Evolutionary conservation across 2,329 filamentous ascomycete species (phyloP).

Genomic region (Microcera coccophila): DNA sequence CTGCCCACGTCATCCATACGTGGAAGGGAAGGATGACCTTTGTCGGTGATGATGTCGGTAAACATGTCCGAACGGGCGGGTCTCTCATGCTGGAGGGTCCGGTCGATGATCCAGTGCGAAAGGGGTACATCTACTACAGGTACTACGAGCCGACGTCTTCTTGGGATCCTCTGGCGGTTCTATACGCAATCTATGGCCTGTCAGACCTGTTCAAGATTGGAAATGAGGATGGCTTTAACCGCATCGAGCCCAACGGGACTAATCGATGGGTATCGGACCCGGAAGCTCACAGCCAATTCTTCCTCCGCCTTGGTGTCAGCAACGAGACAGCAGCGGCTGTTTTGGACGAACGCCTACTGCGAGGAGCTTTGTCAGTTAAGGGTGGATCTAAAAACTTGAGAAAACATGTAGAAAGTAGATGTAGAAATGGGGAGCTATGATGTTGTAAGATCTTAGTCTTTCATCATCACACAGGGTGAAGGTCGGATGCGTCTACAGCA

Average conservation of each 20-base stretch:
- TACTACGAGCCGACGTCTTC: slow-evolving; percentile 31
- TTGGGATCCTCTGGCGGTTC: slow-evolving; percentile 41
- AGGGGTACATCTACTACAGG: slow-evolving; percentile 37
- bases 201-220: not conserved
- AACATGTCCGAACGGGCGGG: slow-evolving; percentile 37
- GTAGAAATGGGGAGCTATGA: too few species aligned
- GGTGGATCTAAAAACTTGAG: too few species aligned
- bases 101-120: slow-evolving; percentile 32
- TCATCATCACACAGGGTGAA: too few species aligned
- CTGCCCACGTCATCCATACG: slow-evolving; percentile 43
- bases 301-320: too few species aligned
- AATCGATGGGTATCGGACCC: slow-evolving; percentile 1
- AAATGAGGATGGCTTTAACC: slow-evolving; percentile 39
- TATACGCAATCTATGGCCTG: slow-evolving; percentile 26
- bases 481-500: too few species aligned
- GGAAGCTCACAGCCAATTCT: too few species aligned
- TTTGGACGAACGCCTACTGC: too few species aligned
- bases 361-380: too few species aligned
- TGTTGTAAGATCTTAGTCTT: too few species aligned
- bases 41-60: slow-evolving; percentile 43
- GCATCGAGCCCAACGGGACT: slow-evolving; percentile 21
- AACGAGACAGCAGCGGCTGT: too few species aligned
- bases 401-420: too few species aligned
- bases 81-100: slow-evolving; percentile 32
- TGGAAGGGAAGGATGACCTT: slow-evolving; percentile 34